phyloP scores from a whole-genome alignment of 306 rosid species.

The Cajanus cajan region DNA sequence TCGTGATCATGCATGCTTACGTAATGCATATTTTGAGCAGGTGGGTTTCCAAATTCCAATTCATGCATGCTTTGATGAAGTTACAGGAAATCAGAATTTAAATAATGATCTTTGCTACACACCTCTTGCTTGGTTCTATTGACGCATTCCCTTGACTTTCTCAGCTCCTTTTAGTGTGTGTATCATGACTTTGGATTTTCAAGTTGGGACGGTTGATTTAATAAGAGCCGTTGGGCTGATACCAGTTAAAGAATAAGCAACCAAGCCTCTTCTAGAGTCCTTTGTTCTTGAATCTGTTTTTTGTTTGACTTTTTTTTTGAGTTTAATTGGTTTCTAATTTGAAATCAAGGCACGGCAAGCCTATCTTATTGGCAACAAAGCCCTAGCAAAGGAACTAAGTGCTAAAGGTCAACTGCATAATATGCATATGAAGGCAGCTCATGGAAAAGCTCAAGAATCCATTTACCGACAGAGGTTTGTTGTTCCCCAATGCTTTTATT shows the following conservation, averaged over 20 bases:
- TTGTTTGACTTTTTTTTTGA: conserved; percentile 3
- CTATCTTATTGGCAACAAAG: conserved; percentile 73
- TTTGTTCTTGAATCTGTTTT: neutral
- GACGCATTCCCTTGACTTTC: neutral
- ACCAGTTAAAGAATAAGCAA: neutral
- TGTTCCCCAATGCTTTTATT: conserved; percentile 24
- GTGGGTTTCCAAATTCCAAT: conserved; percentile 33
- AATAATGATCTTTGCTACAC: neutral
- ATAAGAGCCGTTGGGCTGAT: conserved; percentile 13
- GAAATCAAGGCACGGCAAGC: conserved; percentile 86
- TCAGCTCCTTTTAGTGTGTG: neutral
- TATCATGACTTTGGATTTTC: neutral
- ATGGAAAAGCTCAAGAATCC: conserved; percentile 88
- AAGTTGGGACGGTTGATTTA: conserved; percentile 7
- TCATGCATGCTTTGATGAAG: conserved; percentile 2
- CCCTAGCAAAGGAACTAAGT: conserved; percentile 79
- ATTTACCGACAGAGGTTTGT: conserved; percentile 85
- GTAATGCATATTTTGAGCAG: conserved; percentile 88
- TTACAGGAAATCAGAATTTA: neutral
- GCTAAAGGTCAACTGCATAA: conserved; percentile 78
- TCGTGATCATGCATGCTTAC: conserved; percentile 79
- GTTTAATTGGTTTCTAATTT: conserved; percentile 17
- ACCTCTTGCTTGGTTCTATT: neutral
- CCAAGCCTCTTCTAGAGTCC: conserved; percentile 18
- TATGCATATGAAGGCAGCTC: conserved; percentile 85